Evolutionary conservation across 768 basidiomycete genomes (phyloP).

Genomic region (Chlorophyllum brunneum): DNA sequence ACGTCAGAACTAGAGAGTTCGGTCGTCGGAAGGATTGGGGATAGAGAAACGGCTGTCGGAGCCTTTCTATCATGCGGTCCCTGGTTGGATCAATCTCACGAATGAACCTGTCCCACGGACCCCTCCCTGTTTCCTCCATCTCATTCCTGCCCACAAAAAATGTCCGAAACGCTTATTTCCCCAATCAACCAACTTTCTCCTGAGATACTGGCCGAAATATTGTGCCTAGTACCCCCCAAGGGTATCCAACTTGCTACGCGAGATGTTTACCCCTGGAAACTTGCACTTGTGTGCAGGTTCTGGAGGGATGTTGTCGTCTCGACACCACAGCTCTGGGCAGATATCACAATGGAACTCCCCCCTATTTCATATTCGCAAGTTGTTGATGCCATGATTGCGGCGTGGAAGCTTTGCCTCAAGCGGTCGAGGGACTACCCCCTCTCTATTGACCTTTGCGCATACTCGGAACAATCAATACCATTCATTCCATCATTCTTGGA

Average conservation of each 20-base stretch:
- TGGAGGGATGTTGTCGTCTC: conserved; percentile 1
- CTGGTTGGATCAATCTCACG: too few species aligned
- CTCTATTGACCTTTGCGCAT: background rate
- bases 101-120: too few species aligned
- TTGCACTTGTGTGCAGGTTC: background rate
- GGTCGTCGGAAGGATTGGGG: too few species aligned
- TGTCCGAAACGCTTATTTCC: background rate
- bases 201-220: conserved; percentile 2
- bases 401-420: conserved; percentile 1
- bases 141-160: background rate
- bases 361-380: background rate
- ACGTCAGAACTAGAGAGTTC: too few species aligned
- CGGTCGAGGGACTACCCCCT: conserved; percentile 2
- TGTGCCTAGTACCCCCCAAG: background rate
- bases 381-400: background rate
- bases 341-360: background rate
- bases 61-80: too few species aligned
- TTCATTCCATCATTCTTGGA: background rate
- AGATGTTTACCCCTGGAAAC: background rate
- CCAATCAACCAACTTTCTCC: conserved; percentile 1
- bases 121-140: too few species aligned
- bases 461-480: background rate
- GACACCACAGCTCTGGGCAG: conserved; percentile 1
- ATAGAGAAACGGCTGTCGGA: too few species aligned
- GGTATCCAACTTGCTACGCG: background rate